phyloP scores from a whole-genome alignment of 495 filamentous ascomycete genomes.

The Neurospora sp. region DNA sequence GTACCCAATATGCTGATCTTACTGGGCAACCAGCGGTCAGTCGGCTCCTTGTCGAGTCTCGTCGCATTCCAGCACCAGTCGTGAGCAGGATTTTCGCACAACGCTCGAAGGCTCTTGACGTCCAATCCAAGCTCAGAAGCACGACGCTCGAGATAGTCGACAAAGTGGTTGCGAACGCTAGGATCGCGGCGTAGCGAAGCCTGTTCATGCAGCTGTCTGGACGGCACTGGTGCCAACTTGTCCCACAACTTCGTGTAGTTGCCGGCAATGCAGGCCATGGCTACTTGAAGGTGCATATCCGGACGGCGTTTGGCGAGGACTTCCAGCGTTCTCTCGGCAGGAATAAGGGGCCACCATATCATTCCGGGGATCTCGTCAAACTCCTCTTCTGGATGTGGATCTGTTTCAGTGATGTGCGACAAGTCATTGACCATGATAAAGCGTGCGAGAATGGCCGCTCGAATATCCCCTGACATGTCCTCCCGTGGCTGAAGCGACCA shows the following conservation, averaged over 20 bases:
- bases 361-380: background rate
- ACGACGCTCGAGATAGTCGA: background rate
- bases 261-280: background rate
- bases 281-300: background rate
- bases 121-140: background rate
- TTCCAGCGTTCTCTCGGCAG: background rate
- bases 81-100: fast-evolving
- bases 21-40: background rate
- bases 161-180: background rate
- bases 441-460: background rate
- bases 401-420: background rate
- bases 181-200: background rate
- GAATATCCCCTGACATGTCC: background rate
- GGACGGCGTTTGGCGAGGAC: background rate
- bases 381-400: background rate
- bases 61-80: background rate
- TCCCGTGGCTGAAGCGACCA: background rate
- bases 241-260: background rate
- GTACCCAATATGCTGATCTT: background rate
- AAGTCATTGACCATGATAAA: background rate
- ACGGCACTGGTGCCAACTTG: background rate
- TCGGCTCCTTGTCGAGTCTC: background rate
- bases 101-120: fast-evolving
- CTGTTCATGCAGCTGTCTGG: background rate
- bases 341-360: background rate